Percentiles rank a stretch among this genome's conserved stretches.
These are phyloP conservation scores for Daldinia vernicosa DNA, from an alignment of 495 filamentous ascomycete species.

Conservation along the genomic window DNA sequence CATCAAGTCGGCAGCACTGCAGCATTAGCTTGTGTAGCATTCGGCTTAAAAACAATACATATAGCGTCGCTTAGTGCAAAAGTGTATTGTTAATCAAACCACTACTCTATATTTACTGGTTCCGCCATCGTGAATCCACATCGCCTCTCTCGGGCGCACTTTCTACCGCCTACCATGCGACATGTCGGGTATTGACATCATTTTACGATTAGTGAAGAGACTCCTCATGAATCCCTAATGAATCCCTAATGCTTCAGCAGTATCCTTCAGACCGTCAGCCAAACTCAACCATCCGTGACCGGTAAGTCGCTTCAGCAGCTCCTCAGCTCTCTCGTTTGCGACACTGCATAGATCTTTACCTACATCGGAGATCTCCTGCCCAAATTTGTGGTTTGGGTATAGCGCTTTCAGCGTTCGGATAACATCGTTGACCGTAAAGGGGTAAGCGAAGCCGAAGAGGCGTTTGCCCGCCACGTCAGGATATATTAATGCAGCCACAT, in stretches of 20 bases:
- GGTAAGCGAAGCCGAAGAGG: slow-evolving; percentile 27
- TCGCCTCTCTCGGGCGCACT: neutral
- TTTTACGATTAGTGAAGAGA: neutral
- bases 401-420: slow-evolving; percentile 8
- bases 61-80: neutral
- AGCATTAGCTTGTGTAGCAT: neutral
- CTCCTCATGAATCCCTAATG: no score
- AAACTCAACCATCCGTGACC: slow-evolving; percentile 36
- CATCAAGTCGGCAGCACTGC: neutral
- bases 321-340: slow-evolving; percentile 33
- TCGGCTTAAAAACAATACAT: neutral
- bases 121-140: no score
- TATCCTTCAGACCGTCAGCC: slow-evolving; percentile 17
- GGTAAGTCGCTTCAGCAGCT: slow-evolving; percentile 33
- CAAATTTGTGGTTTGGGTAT: slow-evolving; percentile 21
- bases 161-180: neutral
- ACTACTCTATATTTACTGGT: no score
- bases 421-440: slow-evolving; percentile 31
- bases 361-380: slow-evolving; percentile 6
- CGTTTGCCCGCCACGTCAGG: slow-evolving; percentile 30
- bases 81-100: neutral
- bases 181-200: neutral
- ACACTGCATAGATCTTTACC: slow-evolving; percentile 32
- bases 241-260: neutral
- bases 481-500: slow-evolving; percentile 34